Evolutionary conservation across 495 filamentous ascomycete genomes (phyloP).

Genomic region (Terfezia boudieri): DNA sequence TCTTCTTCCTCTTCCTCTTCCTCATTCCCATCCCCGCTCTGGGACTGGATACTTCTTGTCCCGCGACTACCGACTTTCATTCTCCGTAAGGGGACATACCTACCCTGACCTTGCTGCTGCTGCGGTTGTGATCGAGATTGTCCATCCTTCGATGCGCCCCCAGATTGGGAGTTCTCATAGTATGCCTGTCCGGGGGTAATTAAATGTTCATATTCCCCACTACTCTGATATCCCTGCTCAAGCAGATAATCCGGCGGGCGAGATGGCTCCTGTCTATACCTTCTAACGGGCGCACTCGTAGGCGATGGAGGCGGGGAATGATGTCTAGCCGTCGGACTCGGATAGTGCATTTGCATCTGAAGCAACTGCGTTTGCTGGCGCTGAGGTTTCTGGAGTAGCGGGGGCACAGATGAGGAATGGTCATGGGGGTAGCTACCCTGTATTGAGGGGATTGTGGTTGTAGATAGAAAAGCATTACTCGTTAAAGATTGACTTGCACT

Average conservation of each 20-base stretch:
- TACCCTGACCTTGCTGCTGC: constrained; percentile 66
- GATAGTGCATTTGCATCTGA: constrained; percentile 4
- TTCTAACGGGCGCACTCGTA: background rate
- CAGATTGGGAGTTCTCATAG: constrained; percentile 17
- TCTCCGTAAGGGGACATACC: constrained; percentile 23
- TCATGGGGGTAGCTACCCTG: background rate
- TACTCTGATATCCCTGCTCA: constrained; percentile 2
- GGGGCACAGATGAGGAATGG: background rate
- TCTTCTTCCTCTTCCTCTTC: constrained; percentile 8
- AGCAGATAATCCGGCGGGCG: background rate
- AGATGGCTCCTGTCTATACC: background rate
- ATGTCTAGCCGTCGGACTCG: background rate
- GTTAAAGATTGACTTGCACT: background rate
- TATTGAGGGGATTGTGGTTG: background rate
- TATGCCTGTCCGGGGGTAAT: constrained; percentile 1
- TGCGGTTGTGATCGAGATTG: constrained; percentile 33
- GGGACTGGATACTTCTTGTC: constrained; percentile 4
- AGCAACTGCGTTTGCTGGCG: constrained; percentile 4
- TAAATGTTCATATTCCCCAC: background rate
- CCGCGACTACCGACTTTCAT: constrained; percentile 7
- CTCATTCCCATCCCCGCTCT: constrained; percentile 4
- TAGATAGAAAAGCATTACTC: background rate
- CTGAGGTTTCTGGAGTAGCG: constrained; percentile 2
- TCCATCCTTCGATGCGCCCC: too few relatives aligned
- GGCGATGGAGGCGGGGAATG: background rate